These are phyloP conservation scores for Candida oleophila DNA, from an alignment of 805 yeast genomes.

Conservation along the genomic window DNA sequence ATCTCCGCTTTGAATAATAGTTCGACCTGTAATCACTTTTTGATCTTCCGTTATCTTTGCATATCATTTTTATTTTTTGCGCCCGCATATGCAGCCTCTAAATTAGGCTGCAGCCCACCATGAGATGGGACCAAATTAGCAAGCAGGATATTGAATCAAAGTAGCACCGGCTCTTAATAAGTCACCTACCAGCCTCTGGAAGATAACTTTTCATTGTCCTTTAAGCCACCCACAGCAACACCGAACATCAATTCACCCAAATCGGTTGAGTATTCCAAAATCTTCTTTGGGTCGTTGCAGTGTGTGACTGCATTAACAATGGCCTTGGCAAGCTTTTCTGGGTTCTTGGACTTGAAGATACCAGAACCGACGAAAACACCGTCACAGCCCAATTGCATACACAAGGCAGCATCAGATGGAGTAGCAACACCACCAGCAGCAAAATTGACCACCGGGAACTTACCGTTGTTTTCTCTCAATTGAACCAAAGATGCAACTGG, in stretches of 20 bases:
- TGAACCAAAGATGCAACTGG: constrained; percentile 52
- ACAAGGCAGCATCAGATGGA: constrained; percentile 82
- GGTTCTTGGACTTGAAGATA: constrained; percentile 71
- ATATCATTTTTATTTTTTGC: no score
- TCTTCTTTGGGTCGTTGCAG: constrained; percentile 56
- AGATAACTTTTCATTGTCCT: constrained; percentile 45
- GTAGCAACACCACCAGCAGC: constrained; percentile 91
- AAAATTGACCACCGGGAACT: constrained; percentile 78
- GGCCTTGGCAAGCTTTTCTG: constrained; percentile 72
- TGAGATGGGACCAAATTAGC: no score
- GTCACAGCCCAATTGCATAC: constrained; percentile 49
- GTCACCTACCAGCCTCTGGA: constrained; percentile 52
- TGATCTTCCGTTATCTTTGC: no score
- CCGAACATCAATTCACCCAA: constrained; percentile 81
- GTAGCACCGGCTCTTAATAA: no score
- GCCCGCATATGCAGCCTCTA: no score
- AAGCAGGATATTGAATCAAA: no score
- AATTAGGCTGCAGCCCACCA: no score
- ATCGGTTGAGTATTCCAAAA: constrained; percentile 66
- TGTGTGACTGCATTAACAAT: constrained; percentile 77
- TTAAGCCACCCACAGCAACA: constrained; percentile 53
- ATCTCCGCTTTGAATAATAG: no score
- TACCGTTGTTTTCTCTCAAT: constrained; percentile 51
- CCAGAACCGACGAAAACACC: constrained; percentile 53
- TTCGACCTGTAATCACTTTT: no score